Evolutionary conservation across 805 yeast genomes (phyloP).

Genomic region (Starmerella roubikii): DNA sequence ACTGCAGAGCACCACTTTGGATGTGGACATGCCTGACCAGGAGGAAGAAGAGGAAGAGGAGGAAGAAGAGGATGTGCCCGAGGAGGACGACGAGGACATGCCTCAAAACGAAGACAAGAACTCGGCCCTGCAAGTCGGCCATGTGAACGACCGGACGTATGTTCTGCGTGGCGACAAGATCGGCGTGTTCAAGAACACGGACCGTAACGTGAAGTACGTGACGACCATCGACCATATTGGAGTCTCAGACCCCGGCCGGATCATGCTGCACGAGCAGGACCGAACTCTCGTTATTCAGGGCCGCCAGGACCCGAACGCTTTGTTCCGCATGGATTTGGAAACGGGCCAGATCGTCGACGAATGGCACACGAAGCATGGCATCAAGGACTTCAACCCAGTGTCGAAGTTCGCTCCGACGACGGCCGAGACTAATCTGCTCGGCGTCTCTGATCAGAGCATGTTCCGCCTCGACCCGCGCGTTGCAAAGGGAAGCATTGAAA

Average conservation of each 20-base stretch:
- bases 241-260: conserved; percentile 40
- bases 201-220: conserved; percentile 37
- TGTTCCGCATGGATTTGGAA: conserved; percentile 67
- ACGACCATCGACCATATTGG: conserved; percentile 52
- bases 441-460: conserved; percentile 49
- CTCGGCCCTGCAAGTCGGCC: conserved; percentile 57
- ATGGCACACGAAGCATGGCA: conserved; percentile 37
- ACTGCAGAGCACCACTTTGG: conserved; percentile 32
- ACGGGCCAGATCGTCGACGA: conserved; percentile 77
- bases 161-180: conserved; percentile 67
- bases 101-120: conserved; percentile 28
- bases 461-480: conserved; percentile 75
- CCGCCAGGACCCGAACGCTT: conserved; percentile 30
- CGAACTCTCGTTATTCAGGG: conserved; percentile 53
- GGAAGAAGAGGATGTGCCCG: conserved; percentile 25
- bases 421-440: conserved; percentile 59
- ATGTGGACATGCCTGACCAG: conserved; percentile 25
- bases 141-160: conserved; percentile 54
- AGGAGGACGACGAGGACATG: conserved; percentile 18
- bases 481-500: conserved; percentile 38
- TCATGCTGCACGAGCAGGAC: conserved; percentile 71
- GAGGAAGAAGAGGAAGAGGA: conserved; percentile 25
- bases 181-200: conserved; percentile 61
- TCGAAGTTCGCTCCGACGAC: conserved; percentile 61
- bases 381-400: conserved; percentile 50